These are phyloP conservation scores for Phytophthora pini DNA, from an alignment of 352 stramenopile species.

Conservation along the genomic window DNA sequence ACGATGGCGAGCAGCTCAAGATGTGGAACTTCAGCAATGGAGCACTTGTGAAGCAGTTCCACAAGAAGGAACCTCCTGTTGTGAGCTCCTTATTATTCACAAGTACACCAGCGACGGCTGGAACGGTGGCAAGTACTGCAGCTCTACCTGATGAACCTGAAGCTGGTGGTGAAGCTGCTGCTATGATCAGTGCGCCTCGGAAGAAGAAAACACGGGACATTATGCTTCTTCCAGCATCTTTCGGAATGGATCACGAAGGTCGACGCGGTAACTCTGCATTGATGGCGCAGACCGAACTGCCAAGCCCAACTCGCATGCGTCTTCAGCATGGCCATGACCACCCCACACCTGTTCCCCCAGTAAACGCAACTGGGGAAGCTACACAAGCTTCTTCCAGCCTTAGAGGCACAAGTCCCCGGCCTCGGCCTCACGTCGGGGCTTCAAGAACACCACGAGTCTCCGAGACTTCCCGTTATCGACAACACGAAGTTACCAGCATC, in stretches of 20 bases:
- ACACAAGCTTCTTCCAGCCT: slow-evolving; percentile 4
- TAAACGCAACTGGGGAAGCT: slow-evolving; percentile 1
- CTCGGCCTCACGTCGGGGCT: slow-evolving; percentile 6
- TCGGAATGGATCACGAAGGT: slow-evolving; percentile 67
- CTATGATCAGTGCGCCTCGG: slow-evolving; percentile 11
- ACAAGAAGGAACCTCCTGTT: slow-evolving; percentile 59
- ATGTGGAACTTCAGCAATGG: slow-evolving; percentile 94
- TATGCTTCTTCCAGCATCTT: slow-evolving; percentile 64
- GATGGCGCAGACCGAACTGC: slow-evolving; percentile 51
- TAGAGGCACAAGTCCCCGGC: slow-evolving; percentile 12
- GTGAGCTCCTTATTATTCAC: slow-evolving; percentile 34
- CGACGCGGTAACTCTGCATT: slow-evolving; percentile 33
- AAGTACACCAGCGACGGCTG: slow-evolving; percentile 25
- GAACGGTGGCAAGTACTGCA: slow-evolving; percentile 27
- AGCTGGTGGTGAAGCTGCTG: slow-evolving; percentile 6
- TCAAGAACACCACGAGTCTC: slow-evolving; percentile 13
- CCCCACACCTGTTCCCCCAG: slow-evolving; percentile 19
- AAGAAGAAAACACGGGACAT: slow-evolving; percentile 70
- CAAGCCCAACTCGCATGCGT: slow-evolving; percentile 54
- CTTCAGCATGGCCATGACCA: slow-evolving; percentile 36
- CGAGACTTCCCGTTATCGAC: slow-evolving; percentile 52
- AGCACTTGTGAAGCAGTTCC: slow-evolving; percentile 82
- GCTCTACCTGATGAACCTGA: slow-evolving; percentile 12
- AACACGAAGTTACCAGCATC: slow-evolving; percentile 87
- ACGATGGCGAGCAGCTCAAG: slow-evolving; percentile 80